phyloP scores from a whole-genome alignment of 345 rosid genomes.

The Trapa bicornis region DNA sequence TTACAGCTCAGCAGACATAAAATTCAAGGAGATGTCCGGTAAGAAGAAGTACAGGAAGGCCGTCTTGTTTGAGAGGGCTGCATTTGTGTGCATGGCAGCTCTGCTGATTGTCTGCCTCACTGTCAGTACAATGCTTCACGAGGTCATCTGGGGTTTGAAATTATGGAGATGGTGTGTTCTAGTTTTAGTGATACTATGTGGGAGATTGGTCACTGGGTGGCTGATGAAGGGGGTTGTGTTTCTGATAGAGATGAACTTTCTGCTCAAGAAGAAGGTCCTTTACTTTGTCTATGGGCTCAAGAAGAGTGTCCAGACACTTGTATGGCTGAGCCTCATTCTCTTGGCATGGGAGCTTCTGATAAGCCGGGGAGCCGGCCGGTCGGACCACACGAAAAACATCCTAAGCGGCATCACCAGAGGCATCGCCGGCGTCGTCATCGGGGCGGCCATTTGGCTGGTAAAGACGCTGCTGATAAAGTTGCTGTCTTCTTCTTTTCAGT shows the following conservation, averaged over 20 bases:
- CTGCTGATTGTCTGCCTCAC: slow-evolving; percentile 28
- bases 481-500: slow-evolving; percentile 44
- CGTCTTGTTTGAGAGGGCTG: slow-evolving; percentile 17
- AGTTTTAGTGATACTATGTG: slow-evolving; percentile 33
- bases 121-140: slow-evolving; percentile 14
- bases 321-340: slow-evolving; percentile 41
- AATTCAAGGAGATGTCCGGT: slow-evolving; percentile 13
- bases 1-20: slow-evolving; percentile 24
- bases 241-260: slow-evolving; percentile 40
- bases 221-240: slow-evolving; percentile 33
- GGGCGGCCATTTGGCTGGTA: slow-evolving; percentile 36
- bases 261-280: slow-evolving; percentile 51
- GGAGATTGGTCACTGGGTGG: slow-evolving; percentile 40
- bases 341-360: slow-evolving; percentile 45
- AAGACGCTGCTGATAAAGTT: slow-evolving; percentile 42
- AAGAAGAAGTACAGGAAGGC: slow-evolving; percentile 25
- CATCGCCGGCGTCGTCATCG: slow-evolving; percentile 32
- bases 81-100: slow-evolving; percentile 18
- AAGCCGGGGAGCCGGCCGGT: slow-evolving; percentile 28
- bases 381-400: slow-evolving; percentile 18
- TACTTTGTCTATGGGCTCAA: slow-evolving; percentile 46
- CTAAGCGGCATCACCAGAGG: slow-evolving; percentile 31
- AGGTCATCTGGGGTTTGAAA: slow-evolving; percentile 26
- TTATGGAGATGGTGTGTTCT: slow-evolving; percentile 54
- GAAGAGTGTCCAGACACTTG: slow-evolving; percentile 33